phyloP scores from a whole-genome alignment of 2,329 filamentous ascomycete genomes.

The Aspergillus melleus region DNA sequence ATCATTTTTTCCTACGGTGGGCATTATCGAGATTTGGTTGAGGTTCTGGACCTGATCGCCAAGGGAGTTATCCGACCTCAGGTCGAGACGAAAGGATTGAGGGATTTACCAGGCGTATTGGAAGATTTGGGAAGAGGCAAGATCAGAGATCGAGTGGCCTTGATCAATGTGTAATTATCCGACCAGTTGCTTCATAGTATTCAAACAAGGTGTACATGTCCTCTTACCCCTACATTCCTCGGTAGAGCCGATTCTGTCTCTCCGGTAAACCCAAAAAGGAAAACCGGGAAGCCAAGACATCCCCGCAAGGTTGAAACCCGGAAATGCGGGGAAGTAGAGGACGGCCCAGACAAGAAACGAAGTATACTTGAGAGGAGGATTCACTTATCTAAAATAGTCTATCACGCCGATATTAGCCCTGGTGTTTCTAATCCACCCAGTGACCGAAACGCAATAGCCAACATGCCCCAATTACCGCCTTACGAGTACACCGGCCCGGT shows the following conservation, averaged over 20 bases:
- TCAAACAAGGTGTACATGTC: too few species aligned
- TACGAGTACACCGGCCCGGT: constrained; percentile 16
- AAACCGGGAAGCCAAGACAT: neutral
- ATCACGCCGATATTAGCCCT: too few species aligned
- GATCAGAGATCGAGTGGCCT: constrained; percentile 26
- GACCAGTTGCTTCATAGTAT: too few species aligned
- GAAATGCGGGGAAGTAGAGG: constrained; percentile 6
- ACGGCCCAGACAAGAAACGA: neutral
- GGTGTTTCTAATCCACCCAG: too few species aligned
- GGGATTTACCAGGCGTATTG: constrained; percentile 35
- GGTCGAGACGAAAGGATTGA: constrained; percentile 33
- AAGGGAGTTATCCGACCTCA: constrained; percentile 35
- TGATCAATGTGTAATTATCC: neutral
- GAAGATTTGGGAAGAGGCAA: constrained; percentile 37
- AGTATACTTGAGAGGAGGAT: neutral
- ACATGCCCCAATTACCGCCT: constrained; percentile 11
- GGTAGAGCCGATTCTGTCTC: neutral
- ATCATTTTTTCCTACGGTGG: constrained; percentile 49
- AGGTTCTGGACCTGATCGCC: constrained; percentile 31
- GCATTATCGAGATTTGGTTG: constrained; percentile 38
- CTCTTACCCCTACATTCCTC: too few species aligned
- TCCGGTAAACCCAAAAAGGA: constrained; percentile 2
- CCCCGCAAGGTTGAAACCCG: neutral
- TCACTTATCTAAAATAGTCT: too few species aligned
- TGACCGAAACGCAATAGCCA: neutral